Evolutionary conservation across 2,329 filamentous ascomycete species (phyloP).

Genomic region (Celoporthe dispersa): DNA sequence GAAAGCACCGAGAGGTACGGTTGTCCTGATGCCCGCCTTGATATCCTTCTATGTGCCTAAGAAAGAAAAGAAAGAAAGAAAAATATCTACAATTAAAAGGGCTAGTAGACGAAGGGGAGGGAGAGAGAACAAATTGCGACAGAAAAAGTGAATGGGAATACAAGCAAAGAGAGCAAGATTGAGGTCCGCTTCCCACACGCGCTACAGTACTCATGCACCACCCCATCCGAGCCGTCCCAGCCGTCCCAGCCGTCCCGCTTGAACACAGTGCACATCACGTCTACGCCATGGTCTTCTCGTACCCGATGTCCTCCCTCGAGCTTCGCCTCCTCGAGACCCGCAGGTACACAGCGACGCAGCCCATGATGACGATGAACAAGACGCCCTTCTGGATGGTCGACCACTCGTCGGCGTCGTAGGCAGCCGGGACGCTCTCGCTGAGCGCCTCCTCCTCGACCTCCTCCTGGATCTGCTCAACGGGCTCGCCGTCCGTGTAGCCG

Average conservation of each 20-base stretch:
- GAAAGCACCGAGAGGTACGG: neutral
- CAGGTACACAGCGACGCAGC: constrained; percentile 50
- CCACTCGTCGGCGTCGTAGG: constrained; percentile 41
- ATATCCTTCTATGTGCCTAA: neutral
- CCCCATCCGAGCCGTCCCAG: neutral
- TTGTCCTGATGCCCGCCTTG: too few relatives aligned
- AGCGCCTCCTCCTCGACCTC: constrained; percentile 25
- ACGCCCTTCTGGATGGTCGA: constrained; percentile 54
- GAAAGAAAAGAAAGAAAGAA: too few relatives aligned
- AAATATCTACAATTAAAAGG: neutral
- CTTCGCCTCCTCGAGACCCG: constrained; percentile 45
- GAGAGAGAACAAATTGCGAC: neutral
- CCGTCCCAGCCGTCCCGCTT: neutral
- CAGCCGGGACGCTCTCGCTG: constrained; percentile 6
- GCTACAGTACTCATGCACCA: neutral
- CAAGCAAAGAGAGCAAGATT: neutral
- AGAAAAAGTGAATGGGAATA: neutral
- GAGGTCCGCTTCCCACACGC: neutral
- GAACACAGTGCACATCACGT: neutral
- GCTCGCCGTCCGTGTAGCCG: constrained; percentile 42
- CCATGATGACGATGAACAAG: constrained; percentile 54
- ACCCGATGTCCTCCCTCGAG: constrained; percentile 39
- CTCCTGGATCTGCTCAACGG: constrained; percentile 29
- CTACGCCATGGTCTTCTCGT: constrained; percentile 51
- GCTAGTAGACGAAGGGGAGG: neutral